Evolutionary conservation across 2,329 filamentous ascomycete species (phyloP).

Genomic region (Ambrosiella beaveri): DNA sequence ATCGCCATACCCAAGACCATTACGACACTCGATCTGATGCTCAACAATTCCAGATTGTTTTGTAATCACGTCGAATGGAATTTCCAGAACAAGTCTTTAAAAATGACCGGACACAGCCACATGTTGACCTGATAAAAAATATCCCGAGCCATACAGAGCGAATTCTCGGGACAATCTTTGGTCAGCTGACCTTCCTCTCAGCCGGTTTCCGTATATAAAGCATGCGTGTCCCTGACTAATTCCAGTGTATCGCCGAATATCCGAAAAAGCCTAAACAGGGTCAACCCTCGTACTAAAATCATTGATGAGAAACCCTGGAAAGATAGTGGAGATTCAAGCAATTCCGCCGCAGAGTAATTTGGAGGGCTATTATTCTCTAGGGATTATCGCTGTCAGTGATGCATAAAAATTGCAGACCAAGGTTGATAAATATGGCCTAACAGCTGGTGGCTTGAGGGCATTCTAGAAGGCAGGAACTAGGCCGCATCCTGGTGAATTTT

Average conservation of each 20-base stretch:
- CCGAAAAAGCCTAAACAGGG: not conserved
- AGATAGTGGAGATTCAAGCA: not conserved
- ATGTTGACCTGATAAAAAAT: too few relatives aligned
- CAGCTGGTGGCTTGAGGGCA: not conserved
- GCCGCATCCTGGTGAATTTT: not conserved
- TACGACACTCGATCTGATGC: too few relatives aligned
- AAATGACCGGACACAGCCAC: too few relatives aligned
- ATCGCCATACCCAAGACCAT: too few relatives aligned
- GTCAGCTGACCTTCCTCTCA: too few relatives aligned
- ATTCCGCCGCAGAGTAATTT: not conserved
- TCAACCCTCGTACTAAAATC: not conserved
- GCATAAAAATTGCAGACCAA: not conserved
- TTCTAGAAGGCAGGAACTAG: conserved; percentile 1
- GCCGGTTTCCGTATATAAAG: not conserved
- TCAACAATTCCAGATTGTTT: too few relatives aligned
- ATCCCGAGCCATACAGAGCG: too few relatives aligned
- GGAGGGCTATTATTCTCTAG: not conserved
- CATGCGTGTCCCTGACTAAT: not conserved
- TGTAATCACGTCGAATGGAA: too few relatives aligned
- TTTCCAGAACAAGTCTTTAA: too few relatives aligned
- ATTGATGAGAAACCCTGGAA: not conserved
- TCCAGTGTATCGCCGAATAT: not conserved
- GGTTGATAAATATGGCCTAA: not conserved
- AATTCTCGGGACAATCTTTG: too few relatives aligned
- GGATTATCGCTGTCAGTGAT: not conserved